Percentiles rank a stretch among this genome's conserved stretches.
Conservation (phyloP, 2,329 filamentous ascomycete genomes). For the Lasiodiplodia theobromae region DNA sequence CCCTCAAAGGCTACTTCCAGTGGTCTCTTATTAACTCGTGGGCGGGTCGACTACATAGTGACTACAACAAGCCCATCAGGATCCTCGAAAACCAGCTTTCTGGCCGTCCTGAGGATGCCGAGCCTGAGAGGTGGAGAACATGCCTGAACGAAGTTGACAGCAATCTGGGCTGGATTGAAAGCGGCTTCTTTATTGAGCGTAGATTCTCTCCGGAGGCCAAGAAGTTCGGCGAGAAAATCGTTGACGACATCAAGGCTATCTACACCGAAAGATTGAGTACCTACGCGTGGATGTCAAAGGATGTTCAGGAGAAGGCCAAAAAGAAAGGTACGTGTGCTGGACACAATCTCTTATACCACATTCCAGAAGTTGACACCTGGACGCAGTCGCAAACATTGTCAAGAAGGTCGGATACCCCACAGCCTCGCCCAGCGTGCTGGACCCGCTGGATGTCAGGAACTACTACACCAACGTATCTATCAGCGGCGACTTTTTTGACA, state of each 20-base stretch:
- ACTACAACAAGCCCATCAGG: constrained; percentile 66
- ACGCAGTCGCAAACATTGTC: constrained; percentile 65
- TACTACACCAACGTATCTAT: constrained; percentile 64
- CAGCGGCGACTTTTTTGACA: constrained; percentile 63
- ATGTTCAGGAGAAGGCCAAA: constrained; percentile 65
- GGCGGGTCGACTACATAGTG: constrained; percentile 62
- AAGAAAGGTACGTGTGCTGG: constrained; percentile 54
- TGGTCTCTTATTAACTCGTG: constrained; percentile 69
- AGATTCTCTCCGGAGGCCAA: constrained; percentile 73
- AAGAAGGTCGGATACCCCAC: constrained; percentile 74
- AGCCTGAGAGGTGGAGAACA: constrained; percentile 67
- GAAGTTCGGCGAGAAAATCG: constrained; percentile 70
- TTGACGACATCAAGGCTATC: constrained; percentile 72
- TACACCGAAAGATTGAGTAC: constrained; percentile 68
- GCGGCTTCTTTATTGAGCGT: constrained; percentile 71
- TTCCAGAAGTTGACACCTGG: too few species aligned
- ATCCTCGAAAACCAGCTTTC: constrained; percentile 36
- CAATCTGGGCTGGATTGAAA: constrained; percentile 72
- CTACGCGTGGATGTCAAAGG: constrained; percentile 70
- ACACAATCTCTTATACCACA: background rate
- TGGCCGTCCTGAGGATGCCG: background rate
- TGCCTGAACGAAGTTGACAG: constrained; percentile 66
- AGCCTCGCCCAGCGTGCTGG: constrained; percentile 65
- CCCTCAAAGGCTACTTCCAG: constrained; percentile 66
- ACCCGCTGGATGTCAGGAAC: constrained; percentile 61